Percentiles rank a stretch among this genome's conserved stretches.
Conservation (phyloP, 2,329 filamentous ascomycete genomes). For the Tolypocladium tundrense region DNA sequence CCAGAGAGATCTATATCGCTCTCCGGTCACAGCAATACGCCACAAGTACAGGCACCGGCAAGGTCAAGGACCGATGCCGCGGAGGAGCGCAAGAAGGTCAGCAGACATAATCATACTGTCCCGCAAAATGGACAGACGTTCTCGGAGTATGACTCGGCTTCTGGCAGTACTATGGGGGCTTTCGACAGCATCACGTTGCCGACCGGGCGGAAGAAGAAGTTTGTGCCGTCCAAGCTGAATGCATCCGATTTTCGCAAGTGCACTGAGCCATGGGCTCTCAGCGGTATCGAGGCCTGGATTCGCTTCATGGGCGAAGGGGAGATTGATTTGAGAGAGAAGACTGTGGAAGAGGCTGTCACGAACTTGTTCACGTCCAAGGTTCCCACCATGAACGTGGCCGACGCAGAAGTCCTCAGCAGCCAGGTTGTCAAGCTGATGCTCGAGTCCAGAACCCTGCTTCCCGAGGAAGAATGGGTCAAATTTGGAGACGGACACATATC, state of each 20-base stretch:
- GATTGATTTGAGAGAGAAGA: constrained; percentile 72
- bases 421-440: constrained; percentile 75
- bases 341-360: constrained; percentile 78
- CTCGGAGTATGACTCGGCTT: constrained; percentile 46
- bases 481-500: constrained; percentile 72
- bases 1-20: constrained; percentile 71
- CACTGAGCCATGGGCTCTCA: constrained; percentile 84
- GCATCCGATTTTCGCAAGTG: constrained; percentile 76
- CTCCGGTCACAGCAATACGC: constrained; percentile 70
- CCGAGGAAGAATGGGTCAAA: constrained; percentile 96
- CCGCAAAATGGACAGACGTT: constrained; percentile 40
- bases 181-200: constrained; percentile 82
- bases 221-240: constrained; percentile 75
- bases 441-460: constrained; percentile 62
- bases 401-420: constrained; percentile 78
- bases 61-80: constrained; percentile 93
- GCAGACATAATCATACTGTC: constrained; percentile 40
- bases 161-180: constrained; percentile 42
- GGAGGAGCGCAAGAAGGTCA: constrained; percentile 48
- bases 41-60: constrained; percentile 69
- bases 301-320: constrained; percentile 85
- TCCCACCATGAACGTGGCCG: constrained; percentile 95
- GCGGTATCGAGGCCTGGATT: constrained; percentile 78
- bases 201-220: constrained; percentile 67
- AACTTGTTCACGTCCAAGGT: constrained; percentile 89